Percentiles rank a stretch among this genome's conserved stretches.
Evolutionary conservation across 257 asterid species (phyloP).

Genomic region (Scutellaria galericulata): DNA sequence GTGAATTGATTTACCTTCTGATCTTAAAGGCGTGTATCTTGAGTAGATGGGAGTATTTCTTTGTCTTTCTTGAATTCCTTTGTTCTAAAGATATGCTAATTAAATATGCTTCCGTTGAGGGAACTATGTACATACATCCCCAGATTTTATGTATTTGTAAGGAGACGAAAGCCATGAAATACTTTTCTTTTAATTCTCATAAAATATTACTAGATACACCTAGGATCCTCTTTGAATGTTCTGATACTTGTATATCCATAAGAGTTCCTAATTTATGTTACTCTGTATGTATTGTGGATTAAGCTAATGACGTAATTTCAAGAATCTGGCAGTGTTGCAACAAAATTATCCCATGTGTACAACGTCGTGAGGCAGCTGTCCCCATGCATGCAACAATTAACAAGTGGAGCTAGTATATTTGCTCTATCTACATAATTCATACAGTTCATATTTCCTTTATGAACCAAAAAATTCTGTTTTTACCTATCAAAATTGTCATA

Average conservation of each 20-base stretch:
- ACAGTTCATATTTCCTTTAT: background rate
- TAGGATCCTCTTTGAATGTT: background rate
- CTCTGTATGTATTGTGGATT: constrained; percentile 14
- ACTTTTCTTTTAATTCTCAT: background rate
- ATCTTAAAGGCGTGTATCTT: constrained; percentile 14
- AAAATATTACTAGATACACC: constrained; percentile 8
- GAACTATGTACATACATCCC: background rate
- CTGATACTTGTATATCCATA: too few species aligned
- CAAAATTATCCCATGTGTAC: background rate
- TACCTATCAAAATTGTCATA: background rate
- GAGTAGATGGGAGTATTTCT: constrained; percentile 10
- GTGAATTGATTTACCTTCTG: constrained; percentile 5
- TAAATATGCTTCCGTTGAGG: constrained; percentile 1
- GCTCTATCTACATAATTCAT: background rate
- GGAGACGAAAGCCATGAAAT: constrained; percentile 1
- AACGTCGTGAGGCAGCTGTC: background rate
- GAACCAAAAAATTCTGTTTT: background rate
- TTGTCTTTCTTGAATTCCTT: background rate
- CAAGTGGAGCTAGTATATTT: constrained; percentile 7
- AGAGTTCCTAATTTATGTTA: background rate
- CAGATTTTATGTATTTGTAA: constrained; percentile 10
- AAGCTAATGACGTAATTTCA: background rate
- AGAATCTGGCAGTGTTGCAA: constrained; percentile 1
- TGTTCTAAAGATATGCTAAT: constrained; percentile 7
- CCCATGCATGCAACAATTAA: background rate